Base-by-base conservation (phyloP, 208 protist genomes). In the Perkinsela sp. region DNA sequence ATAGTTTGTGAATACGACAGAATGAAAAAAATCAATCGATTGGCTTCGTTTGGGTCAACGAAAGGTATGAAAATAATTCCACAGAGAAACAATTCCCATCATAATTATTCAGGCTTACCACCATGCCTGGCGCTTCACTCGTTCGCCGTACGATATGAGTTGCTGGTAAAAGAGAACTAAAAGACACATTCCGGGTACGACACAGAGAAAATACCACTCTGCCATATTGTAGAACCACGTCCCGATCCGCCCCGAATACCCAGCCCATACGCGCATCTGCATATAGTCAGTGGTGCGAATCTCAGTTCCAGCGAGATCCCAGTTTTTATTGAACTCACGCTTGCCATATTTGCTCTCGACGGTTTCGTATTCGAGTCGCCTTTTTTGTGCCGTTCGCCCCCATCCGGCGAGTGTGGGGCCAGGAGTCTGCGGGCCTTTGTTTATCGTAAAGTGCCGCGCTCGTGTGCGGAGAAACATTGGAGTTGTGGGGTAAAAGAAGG, bases 291-390 rank as follows among this genome's bases (percentile, higher is more conserved):
- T 86, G 70, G 87, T 85, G 48, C 85, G 80, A 77, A 86, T 82
- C 77, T 91, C 81, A 22, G 89, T 80, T 66, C 85, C 85, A 29
- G 85, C 85, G 29, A 86, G 73, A 72, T 91, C 85, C 85, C 85
- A 91, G 66, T 76, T 78, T 76, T 89, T 88, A 76, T 91, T 91
- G 77, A 91, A 91, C 71, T 91, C 85, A 67, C 85, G 82, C 75
- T 89, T 89, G 78, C 86, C 81, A 74, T 91, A 91, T 72, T 83
- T 84, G 66, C 81, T 86, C 76, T 91, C 83, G 29, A 82, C 80
- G 22, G 85, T 75, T 77, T 91, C 85, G 75, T 91, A 91, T 78
- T 91, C 83, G 0, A 91, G 81, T 67, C 85, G 85, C 66, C 85
- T 79, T 78, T 91, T 91, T 76, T 91, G 85, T 77, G 79, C 80